phyloP scores from a whole-genome alignment of 2,329 filamentous ascomycete species.

The Polytolypa hystricis region DNA sequence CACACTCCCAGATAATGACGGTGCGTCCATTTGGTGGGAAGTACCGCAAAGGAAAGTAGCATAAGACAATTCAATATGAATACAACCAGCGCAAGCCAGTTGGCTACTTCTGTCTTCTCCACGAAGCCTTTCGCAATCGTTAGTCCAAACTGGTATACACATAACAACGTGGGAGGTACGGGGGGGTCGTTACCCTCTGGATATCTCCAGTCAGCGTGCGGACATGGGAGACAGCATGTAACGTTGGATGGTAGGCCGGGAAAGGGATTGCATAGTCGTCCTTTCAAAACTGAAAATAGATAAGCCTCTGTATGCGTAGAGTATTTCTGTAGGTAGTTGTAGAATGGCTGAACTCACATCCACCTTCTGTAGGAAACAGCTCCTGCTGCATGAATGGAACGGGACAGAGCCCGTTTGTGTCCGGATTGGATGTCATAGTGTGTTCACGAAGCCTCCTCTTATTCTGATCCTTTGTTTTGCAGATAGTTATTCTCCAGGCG shows the following conservation, averaged over 20 bases:
- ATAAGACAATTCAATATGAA: slow-evolving; percentile 64
- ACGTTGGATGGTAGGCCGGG: slow-evolving; percentile 34
- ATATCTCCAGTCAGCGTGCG: slow-evolving; percentile 67
- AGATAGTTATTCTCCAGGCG: background rate
- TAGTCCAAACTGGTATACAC: slow-evolving; percentile 6
- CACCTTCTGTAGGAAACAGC: slow-evolving; percentile 48
- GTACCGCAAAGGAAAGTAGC: slow-evolving; percentile 63
- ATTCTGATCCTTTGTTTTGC: slow-evolving; percentile 1
- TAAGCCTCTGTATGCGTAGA: slow-evolving; percentile 3
- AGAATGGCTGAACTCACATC: slow-evolving; percentile 42
- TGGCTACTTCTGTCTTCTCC: slow-evolving; percentile 53
- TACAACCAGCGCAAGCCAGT: slow-evolving; percentile 70
- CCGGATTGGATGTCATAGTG: slow-evolving; percentile 2
- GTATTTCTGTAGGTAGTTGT: background rate
- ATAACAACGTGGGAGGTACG: background rate
- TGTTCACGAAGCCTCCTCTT: background rate
- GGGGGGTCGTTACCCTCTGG: slow-evolving; percentile 41
- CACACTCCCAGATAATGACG: slow-evolving; percentile 90
- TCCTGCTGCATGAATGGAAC: slow-evolving; percentile 57
- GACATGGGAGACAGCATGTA: slow-evolving; percentile 82
- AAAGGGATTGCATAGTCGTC: slow-evolving; percentile 48
- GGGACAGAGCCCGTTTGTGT: slow-evolving; percentile 44
- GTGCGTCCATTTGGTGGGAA: slow-evolving; percentile 81
- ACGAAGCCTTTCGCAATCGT: slow-evolving; percentile 34
- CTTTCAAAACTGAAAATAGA: slow-evolving; percentile 42